Evolutionary conservation across 192 early-diverging fungal genomes (phyloP).

Genomic region (Neocallimastix lanati): DNA sequence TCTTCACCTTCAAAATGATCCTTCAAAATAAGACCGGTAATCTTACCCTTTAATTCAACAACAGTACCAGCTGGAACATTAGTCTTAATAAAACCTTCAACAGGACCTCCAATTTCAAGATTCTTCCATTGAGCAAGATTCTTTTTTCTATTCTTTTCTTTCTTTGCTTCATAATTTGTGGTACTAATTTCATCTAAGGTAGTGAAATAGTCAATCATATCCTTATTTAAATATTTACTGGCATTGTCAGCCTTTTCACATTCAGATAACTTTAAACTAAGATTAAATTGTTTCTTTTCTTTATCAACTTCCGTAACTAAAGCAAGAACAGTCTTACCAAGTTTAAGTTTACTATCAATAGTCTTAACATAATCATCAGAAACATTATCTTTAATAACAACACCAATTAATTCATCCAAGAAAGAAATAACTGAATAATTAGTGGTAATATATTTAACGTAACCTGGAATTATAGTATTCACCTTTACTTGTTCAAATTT

Average conservation of each 20-base stretch:
- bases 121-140: background rate
- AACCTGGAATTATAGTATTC: background rate
- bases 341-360: conserved; percentile 9
- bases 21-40: background rate
- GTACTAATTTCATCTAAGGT: background rate
- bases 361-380: background rate
- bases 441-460: background rate
- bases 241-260: background rate
- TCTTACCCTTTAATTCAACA: background rate
- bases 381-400: background rate
- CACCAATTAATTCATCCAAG: background rate
- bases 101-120: background rate
- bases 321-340: conserved; percentile 53
- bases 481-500: background rate
- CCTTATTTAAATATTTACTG: background rate
- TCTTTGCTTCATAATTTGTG: background rate
- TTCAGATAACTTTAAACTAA: conserved; percentile 51
- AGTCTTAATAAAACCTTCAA: background rate
- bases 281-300: conserved; percentile 20
- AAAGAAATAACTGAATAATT: background rate
- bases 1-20: background rate
- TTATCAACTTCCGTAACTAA: conserved; percentile 31
- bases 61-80: background rate
- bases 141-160: background rate
- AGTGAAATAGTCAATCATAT: background rate